These are phyloP conservation scores for Rhinocladiella mackenziei DNA, from an alignment of 2,329 filamentous ascomycete genomes.

Conservation along the genomic window DNA sequence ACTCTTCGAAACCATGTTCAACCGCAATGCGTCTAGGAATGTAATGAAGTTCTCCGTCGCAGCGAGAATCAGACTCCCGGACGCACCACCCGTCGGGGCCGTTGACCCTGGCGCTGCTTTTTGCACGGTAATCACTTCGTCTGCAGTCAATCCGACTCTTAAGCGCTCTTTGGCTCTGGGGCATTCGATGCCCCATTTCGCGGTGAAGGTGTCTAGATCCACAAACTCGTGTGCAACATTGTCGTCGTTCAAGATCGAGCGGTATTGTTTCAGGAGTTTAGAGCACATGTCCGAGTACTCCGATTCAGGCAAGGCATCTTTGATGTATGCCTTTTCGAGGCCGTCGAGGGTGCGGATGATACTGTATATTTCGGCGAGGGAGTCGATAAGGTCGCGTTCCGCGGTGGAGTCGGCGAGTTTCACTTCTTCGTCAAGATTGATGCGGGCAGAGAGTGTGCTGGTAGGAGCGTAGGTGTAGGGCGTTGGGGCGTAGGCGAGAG, in stretches of 20 bases:
- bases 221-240: slow-evolving; percentile 83
- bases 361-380: slow-evolving; percentile 93
- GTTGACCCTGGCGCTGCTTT: slow-evolving; percentile 34
- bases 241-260: slow-evolving; percentile 86
- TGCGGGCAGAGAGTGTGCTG: slow-evolving; percentile 75
- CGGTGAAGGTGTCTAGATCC: slow-evolving; percentile 85
- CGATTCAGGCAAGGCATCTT: slow-evolving; percentile 84
- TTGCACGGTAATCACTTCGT: slow-evolving; percentile 44
- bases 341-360: slow-evolving; percentile 95
- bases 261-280: slow-evolving; percentile 91
- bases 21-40: slow-evolving; percentile 87
- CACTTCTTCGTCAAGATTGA: slow-evolving; percentile 94
- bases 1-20: slow-evolving; percentile 90
- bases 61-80: slow-evolving; percentile 70
- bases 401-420: slow-evolving; percentile 81
- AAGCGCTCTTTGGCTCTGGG: slow-evolving; percentile 90
- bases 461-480: slow-evolving; percentile 90
- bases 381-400: slow-evolving; percentile 91
- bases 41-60: slow-evolving; percentile 99
- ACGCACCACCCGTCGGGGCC: slow-evolving; percentile 34
- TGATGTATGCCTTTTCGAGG: slow-evolving; percentile 92
- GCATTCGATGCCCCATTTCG: slow-evolving; percentile 89
- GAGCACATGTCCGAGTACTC: slow-evolving; percentile 98
- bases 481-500: slow-evolving; percentile 78
- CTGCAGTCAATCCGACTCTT: slow-evolving; percentile 78